These are phyloP conservation scores for Mortierella antarctica DNA, from an alignment of 192 early-diverging fungal genomes.

Conservation along the genomic window DNA sequence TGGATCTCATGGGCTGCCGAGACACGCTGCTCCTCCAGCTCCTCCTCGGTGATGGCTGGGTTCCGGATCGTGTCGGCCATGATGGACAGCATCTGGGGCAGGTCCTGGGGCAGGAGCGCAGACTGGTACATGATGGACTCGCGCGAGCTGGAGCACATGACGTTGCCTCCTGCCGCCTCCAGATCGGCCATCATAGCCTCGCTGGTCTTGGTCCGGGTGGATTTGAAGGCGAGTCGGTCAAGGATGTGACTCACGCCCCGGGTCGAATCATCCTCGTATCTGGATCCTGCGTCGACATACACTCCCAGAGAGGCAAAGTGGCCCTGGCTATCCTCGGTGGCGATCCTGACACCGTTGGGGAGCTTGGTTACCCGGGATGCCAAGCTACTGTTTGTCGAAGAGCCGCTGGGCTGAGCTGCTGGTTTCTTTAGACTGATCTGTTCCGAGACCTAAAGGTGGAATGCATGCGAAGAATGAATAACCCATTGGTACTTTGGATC, in stretches of 20 bases:
- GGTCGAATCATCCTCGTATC: slow-evolving; percentile 79
- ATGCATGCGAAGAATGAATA: neutral
- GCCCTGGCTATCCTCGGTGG: slow-evolving; percentile 81
- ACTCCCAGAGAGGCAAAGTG: slow-evolving; percentile 94
- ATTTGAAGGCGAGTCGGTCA: slow-evolving; percentile 95
- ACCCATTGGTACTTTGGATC: neutral
- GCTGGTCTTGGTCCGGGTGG: slow-evolving; percentile 75
- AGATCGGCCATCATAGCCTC: slow-evolving; percentile 79
- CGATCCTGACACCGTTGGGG: slow-evolving; percentile 90
- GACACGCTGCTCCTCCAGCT: slow-evolving; percentile 83
- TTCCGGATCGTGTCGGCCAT: slow-evolving; percentile 86
- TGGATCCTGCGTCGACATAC: slow-evolving; percentile 90
- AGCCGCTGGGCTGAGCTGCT: neutral
- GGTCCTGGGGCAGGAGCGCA: slow-evolving; percentile 87
- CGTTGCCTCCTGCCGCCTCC: slow-evolving; percentile 90
- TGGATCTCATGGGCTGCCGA: slow-evolving; percentile 88
- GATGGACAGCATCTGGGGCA: slow-evolving; percentile 74
- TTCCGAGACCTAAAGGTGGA: neutral
- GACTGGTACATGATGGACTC: slow-evolving; percentile 98
- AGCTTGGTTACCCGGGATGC: slow-evolving; percentile 76
- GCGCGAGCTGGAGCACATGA: slow-evolving; percentile 88
- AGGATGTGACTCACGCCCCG: slow-evolving; percentile 86
- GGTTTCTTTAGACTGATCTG: slow-evolving; percentile 6
- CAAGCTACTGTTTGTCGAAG: neutral
- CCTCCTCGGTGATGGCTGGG: slow-evolving; percentile 77